Conservation (phyloP, 495 filamentous ascomycete genomes). For the Polyplosphaeria fusca region DNA sequence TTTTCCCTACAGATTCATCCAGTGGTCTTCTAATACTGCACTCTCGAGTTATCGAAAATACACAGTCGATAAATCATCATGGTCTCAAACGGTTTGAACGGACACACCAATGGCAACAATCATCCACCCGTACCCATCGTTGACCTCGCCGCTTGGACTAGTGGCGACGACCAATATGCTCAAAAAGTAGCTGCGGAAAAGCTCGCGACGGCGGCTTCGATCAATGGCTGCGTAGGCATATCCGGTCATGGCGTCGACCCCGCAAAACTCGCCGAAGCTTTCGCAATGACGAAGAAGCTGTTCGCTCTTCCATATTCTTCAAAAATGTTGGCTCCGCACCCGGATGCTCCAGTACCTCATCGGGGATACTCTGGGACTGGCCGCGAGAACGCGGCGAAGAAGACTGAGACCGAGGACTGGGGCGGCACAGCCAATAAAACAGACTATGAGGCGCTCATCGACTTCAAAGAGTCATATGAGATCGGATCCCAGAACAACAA, state of each 20-base stretch:
- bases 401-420: conserved; percentile 62
- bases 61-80: no score
- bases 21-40: no score
- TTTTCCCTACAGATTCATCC: no score
- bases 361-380: conserved; percentile 66
- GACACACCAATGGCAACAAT: no score
- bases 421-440: conserved; percentile 47
- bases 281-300: conserved; percentile 34
- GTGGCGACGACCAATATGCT: not conserved
- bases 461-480: conserved; percentile 61
- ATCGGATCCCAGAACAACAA: conserved; percentile 58
- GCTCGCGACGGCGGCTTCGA: conserved; percentile 18
- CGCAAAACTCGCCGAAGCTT: conserved; percentile 24
- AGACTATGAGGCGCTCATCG: conserved; percentile 33
- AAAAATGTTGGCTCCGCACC: conserved; percentile 61
- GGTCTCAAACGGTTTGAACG: no score
- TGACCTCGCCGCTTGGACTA: conserved; percentile 14
- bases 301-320: conserved; percentile 47
- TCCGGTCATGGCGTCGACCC: conserved; percentile 27
- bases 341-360: conserved; percentile 53
- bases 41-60: no score
- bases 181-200: conserved; percentile 8
- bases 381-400: conserved; percentile 37
- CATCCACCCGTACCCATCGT: conserved; percentile 37
- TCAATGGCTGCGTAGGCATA: conserved; percentile 35